Percentiles rank a stretch among this genome's conserved stretches.
phyloP scores from a whole-genome alignment of 306 rosid species.

The Rubus idaeus region DNA sequence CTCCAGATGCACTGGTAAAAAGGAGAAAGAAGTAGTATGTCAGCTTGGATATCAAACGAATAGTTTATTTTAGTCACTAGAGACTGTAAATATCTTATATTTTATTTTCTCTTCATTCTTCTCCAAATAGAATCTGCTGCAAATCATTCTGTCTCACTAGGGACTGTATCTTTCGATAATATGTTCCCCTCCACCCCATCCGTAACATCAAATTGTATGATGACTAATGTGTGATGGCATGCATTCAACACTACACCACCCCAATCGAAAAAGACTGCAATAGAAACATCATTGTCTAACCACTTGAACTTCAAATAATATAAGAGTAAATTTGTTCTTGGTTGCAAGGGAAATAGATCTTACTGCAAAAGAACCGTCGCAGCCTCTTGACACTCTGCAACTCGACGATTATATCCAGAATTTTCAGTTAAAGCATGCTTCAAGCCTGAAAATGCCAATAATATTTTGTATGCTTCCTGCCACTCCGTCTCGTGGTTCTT shows the following conservation, averaged over 20 bases:
- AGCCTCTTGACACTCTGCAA: slow-evolving; percentile 86
- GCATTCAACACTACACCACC: neutral
- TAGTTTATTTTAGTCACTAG: no score
- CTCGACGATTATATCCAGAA: slow-evolving; percentile 90
- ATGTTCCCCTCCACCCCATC: neutral
- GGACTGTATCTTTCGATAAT: no score
- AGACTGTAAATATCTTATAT: neutral
- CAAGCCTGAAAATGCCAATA: slow-evolving; percentile 92
- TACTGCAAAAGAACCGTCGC: slow-evolving; percentile 74
- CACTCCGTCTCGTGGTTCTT: slow-evolving; percentile 30
- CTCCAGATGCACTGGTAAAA: slow-evolving; percentile 67
- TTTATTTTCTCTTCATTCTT: neutral
- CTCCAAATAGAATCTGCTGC: neutral
- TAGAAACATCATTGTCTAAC: neutral
- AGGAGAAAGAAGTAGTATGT: slow-evolving; percentile 24
- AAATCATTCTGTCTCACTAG: neutral
- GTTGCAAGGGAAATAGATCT: slow-evolving; percentile 23
- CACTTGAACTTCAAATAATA: neutral
- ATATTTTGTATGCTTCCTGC: slow-evolving; percentile 55
- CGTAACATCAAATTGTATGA: neutral
- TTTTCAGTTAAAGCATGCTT: slow-evolving; percentile 72
- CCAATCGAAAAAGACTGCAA: neutral
- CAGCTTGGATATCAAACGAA: neutral
- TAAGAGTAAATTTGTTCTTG: neutral
- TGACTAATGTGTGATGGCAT: neutral